Evolutionary conservation across 306 rosid species (phyloP).

Genomic region (Cucumis melo): DNA sequence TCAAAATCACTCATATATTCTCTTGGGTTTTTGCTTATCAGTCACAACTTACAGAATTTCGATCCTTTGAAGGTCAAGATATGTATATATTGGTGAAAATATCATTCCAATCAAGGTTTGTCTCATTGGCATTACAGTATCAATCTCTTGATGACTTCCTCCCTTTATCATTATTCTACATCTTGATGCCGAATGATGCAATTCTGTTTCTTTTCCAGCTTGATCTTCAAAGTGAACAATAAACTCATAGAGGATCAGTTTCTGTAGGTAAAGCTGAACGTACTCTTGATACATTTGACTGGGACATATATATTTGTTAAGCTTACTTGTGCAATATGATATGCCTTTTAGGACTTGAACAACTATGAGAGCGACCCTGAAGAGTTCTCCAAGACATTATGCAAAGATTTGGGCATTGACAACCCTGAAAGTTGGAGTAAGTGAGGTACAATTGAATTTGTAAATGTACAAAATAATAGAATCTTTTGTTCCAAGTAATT

Average conservation of each 20-base stretch:
- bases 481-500: background rate
- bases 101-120: constrained; percentile 76
- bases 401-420: constrained; percentile 73
- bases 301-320: background rate
- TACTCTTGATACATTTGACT: constrained; percentile 8
- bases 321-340: background rate
- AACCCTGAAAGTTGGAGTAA: constrained; percentile 97
- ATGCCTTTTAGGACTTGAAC: constrained; percentile 65
- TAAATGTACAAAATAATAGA: background rate
- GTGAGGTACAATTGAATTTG: constrained; percentile 9
- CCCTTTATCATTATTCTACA: background rate
- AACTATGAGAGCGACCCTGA: constrained; percentile 94
- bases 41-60: constrained; percentile 71
- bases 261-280: constrained; percentile 61
- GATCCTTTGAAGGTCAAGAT: constrained; percentile 78
- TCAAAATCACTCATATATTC: background rate
- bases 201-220: constrained; percentile 32
- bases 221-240: constrained; percentile 84
- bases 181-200: background rate
- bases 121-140: background rate
- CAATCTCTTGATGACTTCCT: background rate
- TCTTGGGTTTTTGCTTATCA: constrained; percentile 19
- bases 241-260: constrained; percentile 82
- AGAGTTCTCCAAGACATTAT: constrained; percentile 74
- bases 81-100: constrained; percentile 80